These are phyloP conservation scores for Eucalyptus virginea DNA, from an alignment of 345 rosid genomes.

Conservation along the genomic window DNA sequence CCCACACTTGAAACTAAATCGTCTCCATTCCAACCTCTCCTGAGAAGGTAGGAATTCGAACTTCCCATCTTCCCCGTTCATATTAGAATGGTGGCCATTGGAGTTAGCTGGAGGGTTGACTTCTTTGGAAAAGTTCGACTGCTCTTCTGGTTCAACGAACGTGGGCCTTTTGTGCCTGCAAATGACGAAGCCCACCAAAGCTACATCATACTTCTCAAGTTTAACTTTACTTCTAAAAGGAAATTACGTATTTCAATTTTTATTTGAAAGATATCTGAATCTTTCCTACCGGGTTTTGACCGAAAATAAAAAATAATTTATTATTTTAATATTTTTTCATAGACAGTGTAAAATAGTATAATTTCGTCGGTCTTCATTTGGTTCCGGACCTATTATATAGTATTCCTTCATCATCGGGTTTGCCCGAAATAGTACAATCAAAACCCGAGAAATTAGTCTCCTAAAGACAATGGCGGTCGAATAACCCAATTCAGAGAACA, in stretches of 20 bases:
- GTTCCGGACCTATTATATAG: background rate
- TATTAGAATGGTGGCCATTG: no score
- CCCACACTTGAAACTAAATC: no score
- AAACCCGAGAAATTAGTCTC: background rate
- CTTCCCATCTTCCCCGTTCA: accelerated
- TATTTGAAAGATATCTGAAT: no score
- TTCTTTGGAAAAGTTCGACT: background rate
- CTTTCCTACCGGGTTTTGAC: background rate
- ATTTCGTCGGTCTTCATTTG: background rate
- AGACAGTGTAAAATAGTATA: background rate
- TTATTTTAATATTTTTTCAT: background rate
- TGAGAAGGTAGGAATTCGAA: no score
- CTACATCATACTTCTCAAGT: background rate
- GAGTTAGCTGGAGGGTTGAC: background rate
- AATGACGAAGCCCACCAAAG: background rate
- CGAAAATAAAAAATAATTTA: background rate
- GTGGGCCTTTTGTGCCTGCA: background rate
- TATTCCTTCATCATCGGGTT: background rate
- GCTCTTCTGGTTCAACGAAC: background rate
- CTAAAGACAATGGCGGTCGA: background rate
- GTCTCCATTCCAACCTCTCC: accelerated
- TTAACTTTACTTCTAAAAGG: background rate
- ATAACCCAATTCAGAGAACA: background rate
- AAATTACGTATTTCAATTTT: background rate
- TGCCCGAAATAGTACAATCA: background rate